phyloP scores from a whole-genome alignment of 257 asterid genomes.

The Datura wrightii region DNA sequence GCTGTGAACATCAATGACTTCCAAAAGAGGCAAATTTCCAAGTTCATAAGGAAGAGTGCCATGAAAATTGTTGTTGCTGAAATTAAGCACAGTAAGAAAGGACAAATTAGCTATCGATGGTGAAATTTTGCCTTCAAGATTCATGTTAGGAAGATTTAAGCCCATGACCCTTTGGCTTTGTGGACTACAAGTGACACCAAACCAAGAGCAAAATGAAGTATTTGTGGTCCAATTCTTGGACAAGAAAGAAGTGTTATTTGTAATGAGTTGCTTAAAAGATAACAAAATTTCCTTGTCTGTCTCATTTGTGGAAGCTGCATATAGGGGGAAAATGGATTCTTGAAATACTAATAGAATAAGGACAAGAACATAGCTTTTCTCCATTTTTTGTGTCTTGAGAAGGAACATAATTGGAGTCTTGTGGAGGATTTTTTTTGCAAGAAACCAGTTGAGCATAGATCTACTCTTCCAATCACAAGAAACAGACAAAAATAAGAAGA shows the following conservation, averaged over 20 bases:
- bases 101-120: slow-evolving; percentile 44
- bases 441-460: neutral
- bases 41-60: slow-evolving; percentile 30
- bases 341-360: slow-evolving; percentile 15
- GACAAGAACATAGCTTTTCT: neutral
- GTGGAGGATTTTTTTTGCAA: neutral
- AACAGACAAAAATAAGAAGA: neutral
- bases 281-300: slow-evolving; percentile 37
- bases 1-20: slow-evolving; percentile 24
- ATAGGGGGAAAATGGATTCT: slow-evolving; percentile 8
- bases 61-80: slow-evolving; percentile 32
- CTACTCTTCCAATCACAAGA: neutral
- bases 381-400: neutral
- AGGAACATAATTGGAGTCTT: neutral
- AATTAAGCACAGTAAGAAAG: slow-evolving; percentile 38
- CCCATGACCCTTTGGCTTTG: slow-evolving; percentile 35
- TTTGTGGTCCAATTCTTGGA: slow-evolving; percentile 39
- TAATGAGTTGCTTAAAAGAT: slow-evolving; percentile 40
- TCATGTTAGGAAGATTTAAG: slow-evolving; percentile 40
- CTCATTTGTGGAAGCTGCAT: slow-evolving; percentile 35
- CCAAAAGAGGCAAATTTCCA: slow-evolving; percentile 26
- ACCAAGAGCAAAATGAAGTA: slow-evolving; percentile 41
- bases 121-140: slow-evolving; percentile 43
- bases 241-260: slow-evolving; percentile 33
- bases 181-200: slow-evolving; percentile 42